Evolutionary conservation across 371 early-diverging fungal species (phyloP), one percentile per base, ranked within the genome.

Genomic region (Lichtheimia ramosa): DNA sequence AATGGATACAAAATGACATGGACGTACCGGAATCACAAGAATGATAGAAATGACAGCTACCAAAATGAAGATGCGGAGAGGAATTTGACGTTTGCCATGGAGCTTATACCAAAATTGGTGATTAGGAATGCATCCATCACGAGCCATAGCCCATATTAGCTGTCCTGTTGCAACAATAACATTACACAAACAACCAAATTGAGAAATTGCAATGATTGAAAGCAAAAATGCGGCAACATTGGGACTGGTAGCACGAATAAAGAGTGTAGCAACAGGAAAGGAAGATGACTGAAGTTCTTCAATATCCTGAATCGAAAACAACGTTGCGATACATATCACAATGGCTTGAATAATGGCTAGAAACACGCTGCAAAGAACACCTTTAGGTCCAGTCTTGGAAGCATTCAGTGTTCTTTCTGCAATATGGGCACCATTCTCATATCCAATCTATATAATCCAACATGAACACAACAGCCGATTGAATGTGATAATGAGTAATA

Each of bases 271-370:
- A 42, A 69, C 62, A 2, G 70, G 70, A 28, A 65, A 51, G 2
- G 58, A 48, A 14, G 70, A 62, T 24, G 16, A 25, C 20, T 56
- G 48, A 1, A 67, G 49, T 16, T 48, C 66, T 1, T 74, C 72
- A 2, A 77, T 64, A 24, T 77, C 73, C 57, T 77, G 75, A 10
- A 74, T 75, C n/a, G 71, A 70, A 48, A 78, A 74, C 1, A 78
- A 40, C 2, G 64, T 63, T 6, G 69, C 60, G 21, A 74, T 58
- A 43, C 71, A 71, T 6, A 78, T 54, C 8, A 61, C 64, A 15
- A 72, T 61, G 4, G 70, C 78, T 58, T 74, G 74, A 3, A 78
- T 18, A 39, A 74, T 56, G 8, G 78, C 73, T 20, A 62, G 56
- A 13, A 60, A 10, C 12, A 77, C 69, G 41, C 70, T 70, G 12